A percentile compares a stretch with the other conserved stretches of the same genome.
phyloP scores from a whole-genome alignment of 2,329 filamentous ascomycete species.

The Paraconiothyrium brasiliense region DNA sequence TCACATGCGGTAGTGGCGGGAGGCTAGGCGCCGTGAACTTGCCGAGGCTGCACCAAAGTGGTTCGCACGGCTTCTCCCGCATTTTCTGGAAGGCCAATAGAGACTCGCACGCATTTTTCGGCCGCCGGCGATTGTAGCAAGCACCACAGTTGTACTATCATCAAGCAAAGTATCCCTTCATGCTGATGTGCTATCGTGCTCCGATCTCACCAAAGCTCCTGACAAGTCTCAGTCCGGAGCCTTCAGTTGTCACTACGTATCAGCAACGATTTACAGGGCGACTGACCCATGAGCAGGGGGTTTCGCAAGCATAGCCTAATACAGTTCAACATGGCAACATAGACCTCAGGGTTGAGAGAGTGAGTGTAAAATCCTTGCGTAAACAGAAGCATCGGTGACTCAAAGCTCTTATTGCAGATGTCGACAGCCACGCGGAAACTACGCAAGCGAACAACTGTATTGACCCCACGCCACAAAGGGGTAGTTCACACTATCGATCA shows the following conservation, averaged over 20 bases:
- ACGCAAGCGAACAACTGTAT: constrained; percentile 9
- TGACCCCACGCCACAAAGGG: constrained; percentile 5
- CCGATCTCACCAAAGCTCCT: background rate
- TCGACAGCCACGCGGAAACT: constrained; percentile 3
- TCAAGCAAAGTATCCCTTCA: background rate
- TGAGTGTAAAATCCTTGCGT: background rate
- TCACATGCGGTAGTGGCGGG: constrained; percentile 19
- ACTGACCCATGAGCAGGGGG: too few species aligned
- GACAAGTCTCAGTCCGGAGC: background rate
- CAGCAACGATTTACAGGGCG: too few species aligned
- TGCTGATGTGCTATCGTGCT: background rate
- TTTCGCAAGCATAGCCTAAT: too few species aligned
- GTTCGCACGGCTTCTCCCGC: constrained; percentile 13
- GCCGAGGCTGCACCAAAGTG: constrained; percentile 14
- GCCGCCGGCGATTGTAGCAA: background rate
- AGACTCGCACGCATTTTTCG: background rate
- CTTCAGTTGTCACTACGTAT: too few species aligned
- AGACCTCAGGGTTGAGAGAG: background rate
- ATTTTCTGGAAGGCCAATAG: constrained; percentile 11
- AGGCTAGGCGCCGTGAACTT: background rate
- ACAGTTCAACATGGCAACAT: background rate
- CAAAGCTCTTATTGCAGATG: background rate
- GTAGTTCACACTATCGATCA: constrained; percentile 1
- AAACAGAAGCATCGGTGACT: background rate
- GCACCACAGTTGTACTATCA: background rate